phyloP scores from a whole-genome alignment of 306 rosid genomes.

The Trifolium subterraneum region DNA sequence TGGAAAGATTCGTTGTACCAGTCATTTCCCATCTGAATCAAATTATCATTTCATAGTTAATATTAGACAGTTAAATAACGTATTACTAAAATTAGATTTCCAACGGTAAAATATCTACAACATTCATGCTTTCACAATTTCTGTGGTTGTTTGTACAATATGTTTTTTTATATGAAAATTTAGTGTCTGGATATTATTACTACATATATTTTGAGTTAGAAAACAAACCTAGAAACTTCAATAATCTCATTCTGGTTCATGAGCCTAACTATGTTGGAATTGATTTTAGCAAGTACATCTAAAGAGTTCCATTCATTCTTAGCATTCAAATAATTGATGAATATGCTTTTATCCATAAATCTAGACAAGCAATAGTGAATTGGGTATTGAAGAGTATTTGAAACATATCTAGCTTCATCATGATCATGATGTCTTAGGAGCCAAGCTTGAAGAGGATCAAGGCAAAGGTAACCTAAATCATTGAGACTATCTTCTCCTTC shows the following conservation, averaged over 20 bases:
- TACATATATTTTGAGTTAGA: too few species aligned
- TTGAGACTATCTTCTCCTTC: constrained; percentile 9
- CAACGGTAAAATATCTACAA: too few species aligned
- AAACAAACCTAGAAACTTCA: constrained; percentile 44
- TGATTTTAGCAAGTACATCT: constrained; percentile 40
- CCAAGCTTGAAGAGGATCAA: constrained; percentile 7
- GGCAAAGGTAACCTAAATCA: background rate
- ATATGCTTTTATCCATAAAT: background rate
- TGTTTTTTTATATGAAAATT: too few species aligned
- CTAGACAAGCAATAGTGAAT: constrained; percentile 1
- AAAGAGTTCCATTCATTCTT: constrained; percentile 14
- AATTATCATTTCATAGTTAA: background rate
- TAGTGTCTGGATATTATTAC: too few species aligned
- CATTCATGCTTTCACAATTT: too few species aligned
- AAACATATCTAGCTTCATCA: background rate
- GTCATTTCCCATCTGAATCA: background rate
- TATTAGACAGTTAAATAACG: background rate
- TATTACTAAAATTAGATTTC: background rate
- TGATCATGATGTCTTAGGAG: background rate
- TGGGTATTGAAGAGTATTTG: constrained; percentile 2
- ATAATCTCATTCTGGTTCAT: constrained; percentile 43
- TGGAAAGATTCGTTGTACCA: background rate
- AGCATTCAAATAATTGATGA: background rate
- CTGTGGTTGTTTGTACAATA: too few species aligned
- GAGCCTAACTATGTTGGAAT: constrained; percentile 39